These are phyloP conservation scores for Stachybotrys chlorohalonatus DNA, from an alignment of 2,329 filamentous ascomycete genomes.

Conservation along the genomic window DNA sequence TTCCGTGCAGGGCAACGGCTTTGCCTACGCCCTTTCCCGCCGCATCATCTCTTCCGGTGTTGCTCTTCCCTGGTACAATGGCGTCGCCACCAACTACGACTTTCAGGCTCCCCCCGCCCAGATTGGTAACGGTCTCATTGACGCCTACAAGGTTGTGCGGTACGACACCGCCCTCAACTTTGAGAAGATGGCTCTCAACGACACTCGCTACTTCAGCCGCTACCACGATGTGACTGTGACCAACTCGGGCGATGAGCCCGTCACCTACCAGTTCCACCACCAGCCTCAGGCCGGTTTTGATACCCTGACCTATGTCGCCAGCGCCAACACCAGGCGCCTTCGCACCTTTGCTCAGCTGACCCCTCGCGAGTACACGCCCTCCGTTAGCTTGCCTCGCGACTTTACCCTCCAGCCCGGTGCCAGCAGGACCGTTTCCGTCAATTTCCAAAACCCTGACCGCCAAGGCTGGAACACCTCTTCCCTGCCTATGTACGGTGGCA, in stretches of 20 bases:
- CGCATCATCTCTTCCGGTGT: slow-evolving; percentile 23
- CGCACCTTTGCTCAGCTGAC: slow-evolving; percentile 1
- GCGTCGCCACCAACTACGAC: slow-evolving; percentile 7
- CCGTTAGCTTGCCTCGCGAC: slow-evolving; percentile 3
- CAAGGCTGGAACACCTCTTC: background rate
- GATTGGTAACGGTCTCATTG: slow-evolving; percentile 31
- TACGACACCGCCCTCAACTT: slow-evolving; percentile 27
- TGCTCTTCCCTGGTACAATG: slow-evolving; percentile 13
- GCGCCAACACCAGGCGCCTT: background rate
- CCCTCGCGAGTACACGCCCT: slow-evolving; percentile 10
- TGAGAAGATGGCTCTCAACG: slow-evolving; percentile 33
- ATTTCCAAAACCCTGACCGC: background rate
- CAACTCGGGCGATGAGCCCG: slow-evolving; percentile 24
- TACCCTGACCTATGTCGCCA: slow-evolving; percentile 9
- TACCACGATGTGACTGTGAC: slow-evolving; percentile 19
- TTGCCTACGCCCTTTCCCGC: slow-evolving; percentile 15
- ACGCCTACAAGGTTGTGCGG: slow-evolving; percentile 34
- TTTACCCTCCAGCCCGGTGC: background rate
- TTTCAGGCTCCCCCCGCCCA: slow-evolving; percentile 22
- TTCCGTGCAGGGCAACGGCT: slow-evolving; percentile 17
- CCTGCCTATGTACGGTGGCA: slow-evolving; percentile 25
- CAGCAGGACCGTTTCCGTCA: background rate
- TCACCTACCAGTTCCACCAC: slow-evolving; percentile 23
- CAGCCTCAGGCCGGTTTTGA: slow-evolving; percentile 27
- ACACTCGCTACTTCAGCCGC: slow-evolving; percentile 27